Evolutionary conservation across 805 yeast species (phyloP).

Genomic region (Wickerhamomyces rabaulensis): DNA sequence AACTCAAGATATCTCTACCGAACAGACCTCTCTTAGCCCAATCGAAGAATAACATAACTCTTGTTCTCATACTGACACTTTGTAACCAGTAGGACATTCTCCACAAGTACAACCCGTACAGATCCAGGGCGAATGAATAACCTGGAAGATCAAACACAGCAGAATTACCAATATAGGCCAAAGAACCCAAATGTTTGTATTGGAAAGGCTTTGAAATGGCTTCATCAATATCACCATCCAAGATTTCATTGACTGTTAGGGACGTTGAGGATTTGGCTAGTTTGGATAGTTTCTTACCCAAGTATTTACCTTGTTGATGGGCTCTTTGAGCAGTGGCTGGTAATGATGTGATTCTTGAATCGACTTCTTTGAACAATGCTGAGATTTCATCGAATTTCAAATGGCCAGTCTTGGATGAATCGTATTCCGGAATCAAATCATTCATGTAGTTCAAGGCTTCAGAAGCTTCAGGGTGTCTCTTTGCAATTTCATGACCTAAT

Average conservation of each 20-base stretch:
- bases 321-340: slow-evolving; percentile 78
- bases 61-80: slow-evolving; percentile 57
- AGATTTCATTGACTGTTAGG: slow-evolving; percentile 37
- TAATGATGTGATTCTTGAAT: slow-evolving; percentile 57
- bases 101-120: slow-evolving; percentile 70
- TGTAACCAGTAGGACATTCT: slow-evolving; percentile 67
- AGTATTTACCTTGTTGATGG: slow-evolving; percentile 62
- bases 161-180: slow-evolving; percentile 66
- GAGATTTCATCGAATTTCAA: slow-evolving; percentile 48
- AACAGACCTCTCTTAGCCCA: slow-evolving; percentile 61
- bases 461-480: slow-evolving; percentile 51
- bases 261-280: slow-evolving; percentile 42
- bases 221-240: slow-evolving; percentile 53
- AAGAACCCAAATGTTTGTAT: slow-evolving; percentile 59
- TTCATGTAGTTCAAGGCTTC: slow-evolving; percentile 49
- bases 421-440: slow-evolving; percentile 49
- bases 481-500: slow-evolving; percentile 41
- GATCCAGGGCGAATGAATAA: slow-evolving; percentile 57
- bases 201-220: slow-evolving; percentile 52
- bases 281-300: slow-evolving; percentile 54
- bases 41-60: slow-evolving; percentile 60
- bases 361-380: slow-evolving; percentile 46
- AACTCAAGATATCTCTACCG: slow-evolving; percentile 43
- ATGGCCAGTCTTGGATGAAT: slow-evolving; percentile 40
- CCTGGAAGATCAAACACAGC: slow-evolving; percentile 67